Percentiles rank a stretch among this genome's conserved stretches.
Conservation (phyloP, 805 yeast genomes). For the Dipodascus geniculatus region DNA sequence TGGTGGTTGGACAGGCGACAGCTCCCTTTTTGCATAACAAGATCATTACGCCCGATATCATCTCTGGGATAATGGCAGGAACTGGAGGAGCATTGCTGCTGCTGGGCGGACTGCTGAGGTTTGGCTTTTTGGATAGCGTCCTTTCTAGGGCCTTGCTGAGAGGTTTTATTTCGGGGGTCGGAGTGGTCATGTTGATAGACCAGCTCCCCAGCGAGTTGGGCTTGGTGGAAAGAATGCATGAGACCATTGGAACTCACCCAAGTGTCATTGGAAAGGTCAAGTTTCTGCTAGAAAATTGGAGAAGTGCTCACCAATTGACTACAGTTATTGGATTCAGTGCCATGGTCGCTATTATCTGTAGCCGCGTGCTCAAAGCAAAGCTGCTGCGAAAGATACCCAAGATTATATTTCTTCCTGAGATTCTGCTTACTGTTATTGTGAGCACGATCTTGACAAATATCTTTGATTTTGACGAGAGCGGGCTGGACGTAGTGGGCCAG, state of each 20-base stretch:
- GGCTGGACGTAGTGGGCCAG: constrained; percentile 60
- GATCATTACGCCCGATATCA: constrained; percentile 35
- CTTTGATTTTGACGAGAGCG: constrained; percentile 27
- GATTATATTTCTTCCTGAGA: constrained; percentile 71
- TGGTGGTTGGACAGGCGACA: constrained; percentile 71
- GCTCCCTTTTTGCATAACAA: constrained; percentile 29
- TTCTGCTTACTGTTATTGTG: constrained; percentile 56
- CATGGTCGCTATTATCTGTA: constrained; percentile 33
- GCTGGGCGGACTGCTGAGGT: constrained; percentile 66
- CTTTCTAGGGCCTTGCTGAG: constrained; percentile 63
- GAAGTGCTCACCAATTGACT: constrained; percentile 44
- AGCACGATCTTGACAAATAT: constrained; percentile 42
- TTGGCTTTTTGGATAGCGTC: constrained; percentile 77
- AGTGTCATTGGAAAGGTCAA: constrained; percentile 60
- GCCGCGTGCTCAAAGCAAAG: constrained; percentile 33
- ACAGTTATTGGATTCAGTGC: constrained; percentile 45
- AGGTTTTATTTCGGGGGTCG: constrained; percentile 82
- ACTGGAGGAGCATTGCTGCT: constrained; percentile 64
- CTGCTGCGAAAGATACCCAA: constrained; percentile 25
- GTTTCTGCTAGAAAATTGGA: constrained; percentile 41
- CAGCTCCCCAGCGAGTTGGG: constrained; percentile 67
- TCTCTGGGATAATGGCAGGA: constrained; percentile 59
- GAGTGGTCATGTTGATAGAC: constrained; percentile 69
- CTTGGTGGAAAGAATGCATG: constrained; percentile 32
- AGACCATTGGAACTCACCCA: constrained; percentile 35